phyloP scores from a whole-genome alignment of 768 basidiomycete species.

The Lentinus tigrinus region DNA sequence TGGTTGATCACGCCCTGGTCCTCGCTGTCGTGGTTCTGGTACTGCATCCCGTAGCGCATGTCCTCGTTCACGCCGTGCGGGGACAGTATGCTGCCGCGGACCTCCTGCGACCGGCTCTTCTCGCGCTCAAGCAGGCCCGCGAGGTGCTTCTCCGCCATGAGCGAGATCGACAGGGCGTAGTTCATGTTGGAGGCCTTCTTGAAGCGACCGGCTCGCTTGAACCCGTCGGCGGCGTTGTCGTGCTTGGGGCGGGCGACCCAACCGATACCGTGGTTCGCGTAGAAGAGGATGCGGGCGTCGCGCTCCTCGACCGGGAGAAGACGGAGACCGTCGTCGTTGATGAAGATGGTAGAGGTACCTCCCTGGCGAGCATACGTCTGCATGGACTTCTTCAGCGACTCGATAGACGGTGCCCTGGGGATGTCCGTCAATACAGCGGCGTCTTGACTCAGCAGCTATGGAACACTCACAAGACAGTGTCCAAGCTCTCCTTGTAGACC shows the following conservation, averaged over 20 bases:
- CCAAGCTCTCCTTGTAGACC: constrained; percentile 52
- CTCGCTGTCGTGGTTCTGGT: constrained; percentile 63
- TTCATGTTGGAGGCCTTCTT: constrained; percentile 55
- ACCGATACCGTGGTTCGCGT: constrained; percentile 56
- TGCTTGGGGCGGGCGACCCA: constrained; percentile 62
- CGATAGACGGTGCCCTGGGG: constrained; percentile 43
- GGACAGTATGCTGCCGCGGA: constrained; percentile 15
- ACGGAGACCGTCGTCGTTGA: constrained; percentile 65
- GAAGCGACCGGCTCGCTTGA: constrained; percentile 50
- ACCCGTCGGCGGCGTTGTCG: constrained; percentile 38
- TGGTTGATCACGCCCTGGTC: constrained; percentile 42
- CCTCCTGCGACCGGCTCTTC: constrained; percentile 14
- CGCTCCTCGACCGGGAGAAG: constrained; percentile 44
- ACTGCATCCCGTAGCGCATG: constrained; percentile 60
- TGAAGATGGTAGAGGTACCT: constrained; percentile 55
- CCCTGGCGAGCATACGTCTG: constrained; percentile 66
- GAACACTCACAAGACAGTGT: constrained; percentile 45
- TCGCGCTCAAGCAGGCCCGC: constrained; percentile 26
- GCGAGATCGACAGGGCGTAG: constrained; percentile 35
- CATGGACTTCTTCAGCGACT: constrained; percentile 59
- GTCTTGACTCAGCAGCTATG: not conserved
- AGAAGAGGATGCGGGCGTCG: constrained; percentile 48
- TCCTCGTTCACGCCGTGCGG: constrained; percentile 29
- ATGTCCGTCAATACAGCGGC: not conserved
- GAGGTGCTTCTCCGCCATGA: constrained; percentile 36